These are phyloP conservation scores for Triticum timopheevii DNA, from an alignment of 176 grass and related monocot genomes.

Conservation along the genomic window DNA sequence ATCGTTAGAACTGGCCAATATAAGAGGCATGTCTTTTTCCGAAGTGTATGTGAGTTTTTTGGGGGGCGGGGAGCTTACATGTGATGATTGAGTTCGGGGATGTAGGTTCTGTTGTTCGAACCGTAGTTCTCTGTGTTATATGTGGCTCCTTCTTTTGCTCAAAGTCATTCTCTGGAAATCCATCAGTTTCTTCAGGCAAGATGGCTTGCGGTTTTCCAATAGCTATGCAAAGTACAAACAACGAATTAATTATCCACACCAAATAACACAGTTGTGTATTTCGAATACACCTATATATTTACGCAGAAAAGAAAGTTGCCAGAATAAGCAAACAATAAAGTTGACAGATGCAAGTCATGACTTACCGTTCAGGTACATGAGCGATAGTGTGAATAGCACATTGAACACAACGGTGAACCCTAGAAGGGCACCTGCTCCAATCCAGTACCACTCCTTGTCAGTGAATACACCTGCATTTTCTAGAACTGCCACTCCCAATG, in stretches of 20 bases:
- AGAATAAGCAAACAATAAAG: conserved; percentile 17
- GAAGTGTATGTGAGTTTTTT: neutral
- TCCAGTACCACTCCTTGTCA: conserved; percentile 83
- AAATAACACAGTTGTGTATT: neutral
- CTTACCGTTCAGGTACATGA: conserved; percentile 91
- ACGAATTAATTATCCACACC: conserved; percentile 13
- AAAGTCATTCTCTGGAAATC: neutral
- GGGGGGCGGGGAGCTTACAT: conserved; percentile 6
- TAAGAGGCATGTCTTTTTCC: conserved; percentile 1
- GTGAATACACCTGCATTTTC: conserved; percentile 64
- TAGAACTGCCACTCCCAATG: conserved; percentile 62
- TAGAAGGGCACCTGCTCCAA: conserved; percentile 70
- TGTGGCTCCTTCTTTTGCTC: conserved; percentile 26
- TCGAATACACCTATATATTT: conserved; percentile 15
- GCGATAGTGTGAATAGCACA: conserved; percentile 79
- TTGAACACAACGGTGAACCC: conserved; percentile 93
- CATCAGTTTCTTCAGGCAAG: conserved; percentile 79
- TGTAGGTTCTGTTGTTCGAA: conserved; percentile 9
- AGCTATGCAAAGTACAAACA: conserved; percentile 48
- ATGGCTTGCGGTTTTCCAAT: conserved; percentile 82
- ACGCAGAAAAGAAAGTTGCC: neutral
- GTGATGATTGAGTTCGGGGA: conserved; percentile 52
- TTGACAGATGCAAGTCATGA: conserved; percentile 28
- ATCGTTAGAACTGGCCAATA: conserved; percentile 20
- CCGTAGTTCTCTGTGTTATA: conserved; percentile 17